phyloP scores from a whole-genome alignment of 2,329 filamentous ascomycete species.

The Arthrobotrys iridis region DNA sequence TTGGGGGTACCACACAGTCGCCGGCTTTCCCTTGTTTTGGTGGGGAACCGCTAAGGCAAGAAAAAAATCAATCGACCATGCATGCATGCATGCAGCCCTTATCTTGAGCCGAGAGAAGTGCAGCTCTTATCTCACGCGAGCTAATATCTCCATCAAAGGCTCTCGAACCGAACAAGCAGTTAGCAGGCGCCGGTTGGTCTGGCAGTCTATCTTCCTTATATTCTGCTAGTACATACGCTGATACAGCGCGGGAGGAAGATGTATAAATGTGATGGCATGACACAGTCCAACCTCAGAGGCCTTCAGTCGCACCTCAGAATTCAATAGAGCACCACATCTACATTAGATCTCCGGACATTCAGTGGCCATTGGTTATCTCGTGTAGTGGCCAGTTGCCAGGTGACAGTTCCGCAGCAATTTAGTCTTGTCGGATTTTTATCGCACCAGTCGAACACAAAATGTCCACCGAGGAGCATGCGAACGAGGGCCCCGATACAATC shows the following conservation, averaged over 20 bases:
- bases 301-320: background rate
- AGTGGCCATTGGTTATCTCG: background rate
- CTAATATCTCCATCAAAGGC: slow-evolving; percentile 26
- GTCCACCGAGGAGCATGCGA: slow-evolving; percentile 43
- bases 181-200: slow-evolving; percentile 21
- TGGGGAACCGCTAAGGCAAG: background rate
- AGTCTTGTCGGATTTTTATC: too few relatives aligned
- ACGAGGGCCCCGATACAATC: slow-evolving; percentile 49
- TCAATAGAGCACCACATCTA: too few relatives aligned
- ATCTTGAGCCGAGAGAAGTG: slow-evolving; percentile 25
- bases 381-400: background rate
- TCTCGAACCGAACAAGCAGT: slow-evolving; percentile 27
- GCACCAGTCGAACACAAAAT: slow-evolving; percentile 13
- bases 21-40: background rate
- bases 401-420: too few relatives aligned
- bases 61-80: too few relatives aligned
- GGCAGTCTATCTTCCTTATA: background rate
- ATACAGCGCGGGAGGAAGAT: background rate
- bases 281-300: background rate
- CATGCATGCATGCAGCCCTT: slow-evolving; percentile 16
- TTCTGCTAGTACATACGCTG: background rate
- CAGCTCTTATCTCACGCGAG: slow-evolving; percentile 51
- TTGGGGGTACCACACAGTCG: slow-evolving; percentile 22
- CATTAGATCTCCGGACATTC: background rate
- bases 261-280: slow-evolving; percentile 11